Evolutionary conservation across 371 early-diverging fungal species (phyloP).

Genomic region (Mucor sp.): DNA sequence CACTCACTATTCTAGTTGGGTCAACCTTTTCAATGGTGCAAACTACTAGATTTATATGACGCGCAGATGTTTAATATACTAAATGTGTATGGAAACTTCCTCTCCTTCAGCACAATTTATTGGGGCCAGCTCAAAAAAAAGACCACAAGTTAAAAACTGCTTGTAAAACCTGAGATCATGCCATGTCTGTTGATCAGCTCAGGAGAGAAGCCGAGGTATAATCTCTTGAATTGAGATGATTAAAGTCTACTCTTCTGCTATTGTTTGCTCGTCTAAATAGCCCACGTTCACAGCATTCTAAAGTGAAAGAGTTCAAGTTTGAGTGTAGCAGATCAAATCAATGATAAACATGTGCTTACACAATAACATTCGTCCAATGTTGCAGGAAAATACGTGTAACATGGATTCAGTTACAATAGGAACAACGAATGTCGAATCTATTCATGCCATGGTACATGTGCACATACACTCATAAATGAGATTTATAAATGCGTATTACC

Average conservation of each 20-base stretch:
- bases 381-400: neutral
- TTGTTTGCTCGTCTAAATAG: neutral
- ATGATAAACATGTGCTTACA: neutral
- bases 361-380: neutral
- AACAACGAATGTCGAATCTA: neutral
- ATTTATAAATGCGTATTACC: neutral
- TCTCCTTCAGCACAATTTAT: neutral
- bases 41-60: neutral
- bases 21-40: neutral
- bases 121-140: neutral
- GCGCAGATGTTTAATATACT: neutral
- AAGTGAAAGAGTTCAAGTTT: neutral
- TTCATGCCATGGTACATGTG: neutral
- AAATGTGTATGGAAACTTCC: neutral
- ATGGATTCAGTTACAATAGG: neutral
- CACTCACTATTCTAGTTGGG: neutral
- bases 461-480: neutral
- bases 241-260: neutral
- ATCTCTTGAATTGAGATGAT: neutral
- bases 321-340: neutral
- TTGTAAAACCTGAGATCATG: neutral
- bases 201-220: neutral
- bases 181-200: neutral
- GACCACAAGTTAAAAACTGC: neutral
- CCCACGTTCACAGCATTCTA: neutral